phyloP scores from a whole-genome alignment of 192 early-diverging fungal species.

The Lobosporangium transversale region DNA sequence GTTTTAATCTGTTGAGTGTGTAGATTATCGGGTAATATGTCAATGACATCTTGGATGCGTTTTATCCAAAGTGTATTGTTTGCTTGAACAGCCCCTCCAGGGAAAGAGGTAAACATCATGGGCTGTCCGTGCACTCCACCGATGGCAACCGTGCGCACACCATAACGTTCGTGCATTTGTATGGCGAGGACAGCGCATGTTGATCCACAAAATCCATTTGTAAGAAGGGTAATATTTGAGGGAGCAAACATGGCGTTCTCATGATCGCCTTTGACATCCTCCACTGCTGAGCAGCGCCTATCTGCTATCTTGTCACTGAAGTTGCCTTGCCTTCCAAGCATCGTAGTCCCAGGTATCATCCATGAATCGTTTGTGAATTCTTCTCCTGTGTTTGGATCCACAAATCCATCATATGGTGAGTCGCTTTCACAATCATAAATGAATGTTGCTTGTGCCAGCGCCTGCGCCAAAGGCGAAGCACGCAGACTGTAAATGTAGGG shows the following conservation, averaged over 20 bases:
- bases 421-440: neutral
- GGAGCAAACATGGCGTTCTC: conserved; percentile 19
- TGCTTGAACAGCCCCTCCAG: conserved; percentile 48
- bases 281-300: conserved; percentile 17
- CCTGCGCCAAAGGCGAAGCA: conserved; percentile 35
- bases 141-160: conserved; percentile 29
- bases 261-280: conserved; percentile 8
- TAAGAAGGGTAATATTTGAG: conserved; percentile 34
- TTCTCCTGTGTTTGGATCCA: conserved; percentile 31
- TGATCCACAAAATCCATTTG: conserved; percentile 51
- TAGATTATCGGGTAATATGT: neutral
- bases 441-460: conserved; percentile 28
- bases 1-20: neutral
- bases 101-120: conserved; percentile 47
- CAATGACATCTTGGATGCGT: conserved; percentile 9
- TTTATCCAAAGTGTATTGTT: conserved; percentile 39
- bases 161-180: conserved; percentile 37
- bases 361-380: conserved; percentile 19
- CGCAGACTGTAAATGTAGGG: conserved; percentile 45
- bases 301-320: conserved; percentile 34
- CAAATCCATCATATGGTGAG: conserved; percentile 36
- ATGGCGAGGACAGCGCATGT: conserved; percentile 42
- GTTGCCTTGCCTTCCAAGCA: conserved; percentile 18
- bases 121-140: conserved; percentile 40
- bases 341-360: conserved; percentile 21